Base-by-base conservation (phyloP, 2,329 filamentous ascomycete species). In the Fusarium pilosicola region DNA sequence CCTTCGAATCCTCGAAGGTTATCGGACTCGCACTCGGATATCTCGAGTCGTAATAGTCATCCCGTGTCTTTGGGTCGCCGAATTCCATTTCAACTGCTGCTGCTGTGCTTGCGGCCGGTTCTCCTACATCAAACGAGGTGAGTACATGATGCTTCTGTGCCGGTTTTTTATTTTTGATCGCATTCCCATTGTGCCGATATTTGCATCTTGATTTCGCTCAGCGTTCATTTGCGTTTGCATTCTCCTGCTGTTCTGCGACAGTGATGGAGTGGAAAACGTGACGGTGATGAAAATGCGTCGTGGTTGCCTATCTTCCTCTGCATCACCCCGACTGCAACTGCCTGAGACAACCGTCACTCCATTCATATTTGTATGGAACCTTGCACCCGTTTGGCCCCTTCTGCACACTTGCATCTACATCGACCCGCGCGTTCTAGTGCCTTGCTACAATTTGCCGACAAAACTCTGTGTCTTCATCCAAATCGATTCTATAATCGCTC, bases 1-100 rank as follows among this genome's bases (percentile, higher is more conserved):
- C 66, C 67, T 51, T 76, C 59, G 52, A 69, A 75, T 58, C 61
- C 62, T 69, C 62, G 70, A 71, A 78, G 73, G 70, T 48, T 63
- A 56, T 62, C 71, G 62, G 73, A 65, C 75, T 75, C 56, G 56
- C 67, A 59, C 57, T 62, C 64, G 68, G 59, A 57, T 54, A 30
- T 65, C 34, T 67, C 62, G 62, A 76, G 56, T 60, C 56, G 65
- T 42, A 61, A 49, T 56, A 57, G 58, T 69, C 64, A 34, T 48
- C 39, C 68, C 49, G 61, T 69, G 46, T 65, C 49, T 62, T 68
- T 64, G 55, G 65, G n/a, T 61, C 52, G 51, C 46, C 61, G 49
- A 49, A 55, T 60, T 69, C 41, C 51, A 55, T 74, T 54, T 39
- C 62, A 56, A 60, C 68, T 59, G 58, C 52, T 70, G 65, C 62